Evolutionary conservation across 345 rosid genomes (phyloP), one percentile per base, ranked within the genome.

Genomic region (Sisymbrium irio): DNA sequence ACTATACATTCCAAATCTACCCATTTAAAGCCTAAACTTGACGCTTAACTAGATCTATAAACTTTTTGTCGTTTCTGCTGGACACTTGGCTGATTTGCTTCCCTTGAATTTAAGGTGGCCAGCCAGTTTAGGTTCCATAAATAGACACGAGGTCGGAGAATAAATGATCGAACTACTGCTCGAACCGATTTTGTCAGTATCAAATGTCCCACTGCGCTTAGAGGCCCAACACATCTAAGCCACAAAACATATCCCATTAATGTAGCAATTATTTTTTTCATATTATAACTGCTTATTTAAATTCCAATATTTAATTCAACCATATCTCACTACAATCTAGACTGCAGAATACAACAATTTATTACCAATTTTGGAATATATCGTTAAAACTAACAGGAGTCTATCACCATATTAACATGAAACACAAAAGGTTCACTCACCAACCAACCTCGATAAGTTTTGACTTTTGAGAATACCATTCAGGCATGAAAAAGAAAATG

Each of bases 31-130:
- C n/a, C n/a, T 8, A 45, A 45, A 45, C 20, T 45, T 18, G 9
- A 11, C 25, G 19, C 50, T 7, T 51, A 22, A 15, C 22, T 53
- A 28, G n/a, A n/a, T n/a, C 58, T 53, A 27, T 14, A 53, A 6
- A 27, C 4, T 9, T 25, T 13, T 53, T 45, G 59, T 28, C 59
- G 33, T 28, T 54, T 54, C 1, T 19, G 59, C 28, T 14, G 59
- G 59, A 14, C 59, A 53, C 36, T 53, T 53, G 59, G 36, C 39
- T 55, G 20, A n/a, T 55, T 55, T 55, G 35, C 60, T 55, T 55
- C 10, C 53, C 13, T 47, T 47, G 3, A 30, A n/a, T 28, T 13
- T 27, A 9, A 9, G 59, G 59, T 54, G 36, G 36, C 59, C 59
- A 54, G 59, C 30, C 30, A 45, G 50, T 54, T 15, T 6, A 54